These are phyloP conservation scores for Emergomyces africanus DNA, from an alignment of 2,329 filamentous ascomycete species.

Conservation along the genomic window DNA sequence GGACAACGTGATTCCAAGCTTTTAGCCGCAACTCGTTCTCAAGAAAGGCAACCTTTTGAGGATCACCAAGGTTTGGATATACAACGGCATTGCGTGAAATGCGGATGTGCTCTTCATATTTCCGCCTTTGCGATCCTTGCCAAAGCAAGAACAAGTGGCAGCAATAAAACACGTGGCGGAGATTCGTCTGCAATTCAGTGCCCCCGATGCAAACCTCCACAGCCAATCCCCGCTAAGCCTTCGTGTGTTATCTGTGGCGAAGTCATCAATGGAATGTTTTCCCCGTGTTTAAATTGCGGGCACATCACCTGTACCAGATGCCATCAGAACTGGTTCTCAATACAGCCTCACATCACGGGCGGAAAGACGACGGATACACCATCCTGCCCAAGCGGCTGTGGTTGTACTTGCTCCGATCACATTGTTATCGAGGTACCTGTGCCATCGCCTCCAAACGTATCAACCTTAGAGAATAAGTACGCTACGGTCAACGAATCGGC, in stretches of 20 bases:
- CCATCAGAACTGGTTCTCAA: slow-evolving; percentile 30
- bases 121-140: slow-evolving; percentile 23
- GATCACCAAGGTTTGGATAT: slow-evolving; percentile 25
- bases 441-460: slow-evolving; percentile 12
- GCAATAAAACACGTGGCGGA: slow-evolving; percentile 14
- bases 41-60: not conserved
- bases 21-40: not conserved
- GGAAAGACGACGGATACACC: slow-evolving; percentile 10
- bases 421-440: slow-evolving; percentile 21
- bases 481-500: not conserved
- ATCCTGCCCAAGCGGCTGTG: slow-evolving; percentile 35
- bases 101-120: slow-evolving; percentile 24
- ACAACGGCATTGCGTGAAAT: slow-evolving; percentile 30
- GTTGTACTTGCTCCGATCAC: slow-evolving; percentile 33
- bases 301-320: slow-evolving; percentile 36
- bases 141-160: slow-evolving; percentile 10
- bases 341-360: slow-evolving; percentile 4
- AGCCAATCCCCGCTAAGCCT: slow-evolving; percentile 22
- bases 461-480: slow-evolving; percentile 11
- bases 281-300: slow-evolving; percentile 36
- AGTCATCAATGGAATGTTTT: slow-evolving; percentile 31
- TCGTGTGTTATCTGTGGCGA: slow-evolving; percentile 34
- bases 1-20: not conserved
- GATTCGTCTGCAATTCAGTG: slow-evolving; percentile 18
- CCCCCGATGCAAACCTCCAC: slow-evolving; percentile 22